These are phyloP conservation scores for Candida cerambycidarum DNA, from an alignment of 805 yeast genomes.

Conservation along the genomic window DNA sequence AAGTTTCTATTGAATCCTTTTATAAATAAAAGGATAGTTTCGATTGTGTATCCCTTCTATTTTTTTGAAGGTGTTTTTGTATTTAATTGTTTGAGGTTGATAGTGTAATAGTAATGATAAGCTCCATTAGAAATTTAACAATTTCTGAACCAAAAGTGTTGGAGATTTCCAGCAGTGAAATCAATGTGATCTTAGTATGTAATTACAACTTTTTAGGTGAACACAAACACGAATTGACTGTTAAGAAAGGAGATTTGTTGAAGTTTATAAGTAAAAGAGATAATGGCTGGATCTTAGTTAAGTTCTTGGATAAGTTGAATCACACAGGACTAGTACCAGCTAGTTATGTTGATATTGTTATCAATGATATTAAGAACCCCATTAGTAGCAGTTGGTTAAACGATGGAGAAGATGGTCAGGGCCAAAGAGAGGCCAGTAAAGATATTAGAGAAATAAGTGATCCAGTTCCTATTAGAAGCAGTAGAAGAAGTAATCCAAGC, in stretches of 20 bases:
- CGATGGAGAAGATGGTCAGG: conserved; percentile 5
- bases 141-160: conserved; percentile 18
- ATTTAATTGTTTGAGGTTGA: no score
- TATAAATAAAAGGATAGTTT: no score
- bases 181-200: conserved; percentile 45
- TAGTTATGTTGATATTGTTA: conserved; percentile 47
- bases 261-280: conserved; percentile 48
- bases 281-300: conserved; percentile 57
- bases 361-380: conserved; percentile 40
- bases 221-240: conserved; percentile 42
- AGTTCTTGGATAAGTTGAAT: conserved; percentile 48
- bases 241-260: conserved; percentile 51
- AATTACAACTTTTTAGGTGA: conserved; percentile 48
- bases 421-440: no score
- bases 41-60: no score
- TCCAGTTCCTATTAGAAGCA: conserved; percentile 29
- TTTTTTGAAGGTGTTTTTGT: no score
- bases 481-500: conserved; percentile 6
- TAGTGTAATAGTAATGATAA: no score
- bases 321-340: conserved; percentile 55
- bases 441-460: conserved; percentile 18
- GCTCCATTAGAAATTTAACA: conserved; percentile 10
- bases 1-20: no score
- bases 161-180: conserved; percentile 6
- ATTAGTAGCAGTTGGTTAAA: conserved; percentile 35